Evolutionary conservation across 2,329 filamentous ascomycete genomes (phyloP), one percentile per base, ranked within the genome.

Genomic region (Ophiostoma quercus): DNA sequence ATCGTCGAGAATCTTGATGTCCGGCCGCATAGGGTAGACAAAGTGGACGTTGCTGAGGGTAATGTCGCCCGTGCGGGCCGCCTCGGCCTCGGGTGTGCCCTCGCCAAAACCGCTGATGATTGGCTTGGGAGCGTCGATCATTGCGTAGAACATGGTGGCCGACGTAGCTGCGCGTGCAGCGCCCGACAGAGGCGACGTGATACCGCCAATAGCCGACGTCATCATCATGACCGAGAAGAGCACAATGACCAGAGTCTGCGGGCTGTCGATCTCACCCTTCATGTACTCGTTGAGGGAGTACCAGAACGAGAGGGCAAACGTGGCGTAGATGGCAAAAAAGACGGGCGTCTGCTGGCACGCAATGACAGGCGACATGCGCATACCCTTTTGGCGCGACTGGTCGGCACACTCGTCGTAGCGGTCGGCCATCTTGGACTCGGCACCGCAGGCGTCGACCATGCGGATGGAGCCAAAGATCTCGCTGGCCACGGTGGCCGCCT

Each of bases 41-140:
- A 93, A 92, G 32, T 83, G 85, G 29, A 93, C 84, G 65, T 87
- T 81, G 12, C 86, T 78, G 32, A 93, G 84, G 5, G 83, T 79
- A 62, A 91, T 87, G 68, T 89, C 84, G 12, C 79, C 79, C 16
- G 60, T 68, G 9, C 57, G 32, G 2, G 77, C 77, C 2, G 80
- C 80, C 0, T 81, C 82, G 16, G 82, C 81, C 6, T 62, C 57
- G 25, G 57, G 25, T 2, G 57, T 62, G 25, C 57, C 57, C 25
- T 62, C 57, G 7, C 57, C 43, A 9, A 83, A 74, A 7, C 80
- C 80, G 9, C 77, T 78, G 0, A 72, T 76, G 2, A 75, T 74
- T 0, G 80, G 79, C 57, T 77, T 78, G 1, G 80, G 80, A 4
- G 79, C 78, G 69, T 83, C 80, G 68, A 83, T 82, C 68, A 86